These are phyloP conservation scores for Diaporthe australafricana DNA, from an alignment of 2,329 filamentous ascomycete species.

Conservation along the genomic window DNA sequence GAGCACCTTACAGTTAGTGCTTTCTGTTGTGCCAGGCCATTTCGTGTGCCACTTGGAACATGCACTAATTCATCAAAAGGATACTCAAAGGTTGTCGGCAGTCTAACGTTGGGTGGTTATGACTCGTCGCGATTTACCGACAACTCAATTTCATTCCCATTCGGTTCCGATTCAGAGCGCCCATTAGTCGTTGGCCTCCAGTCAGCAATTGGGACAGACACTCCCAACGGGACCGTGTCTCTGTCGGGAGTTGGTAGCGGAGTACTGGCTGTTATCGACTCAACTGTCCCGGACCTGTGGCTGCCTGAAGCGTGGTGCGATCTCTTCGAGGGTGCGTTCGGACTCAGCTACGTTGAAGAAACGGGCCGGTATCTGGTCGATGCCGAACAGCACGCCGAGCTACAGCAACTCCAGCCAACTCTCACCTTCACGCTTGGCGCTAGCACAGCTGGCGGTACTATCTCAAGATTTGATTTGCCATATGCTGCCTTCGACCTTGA, in stretches of 20 bases:
- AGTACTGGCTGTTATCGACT: slow-evolving; percentile 11
- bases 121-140: slow-evolving; percentile 15
- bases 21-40: not conserved
- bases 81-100: slow-evolving; percentile 16
- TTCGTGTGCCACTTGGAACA: not conserved
- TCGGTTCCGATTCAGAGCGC: slow-evolving; percentile 13
- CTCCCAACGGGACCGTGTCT: slow-evolving; percentile 8
- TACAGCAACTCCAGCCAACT: not conserved
- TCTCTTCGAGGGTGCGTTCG: slow-evolving; percentile 1
- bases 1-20: slow-evolving; percentile 15
- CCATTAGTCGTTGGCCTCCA: slow-evolving; percentile 16
- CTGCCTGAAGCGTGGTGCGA: slow-evolving; percentile 16
- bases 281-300: slow-evolving; percentile 16
- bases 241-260: slow-evolving; percentile 1
- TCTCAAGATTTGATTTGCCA: slow-evolving; percentile 3
- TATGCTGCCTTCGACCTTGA: slow-evolving; percentile 20
- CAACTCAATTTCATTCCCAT: not conserved
- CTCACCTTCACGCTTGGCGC: slow-evolving; percentile 16
- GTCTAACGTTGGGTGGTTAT: slow-evolving; percentile 10
- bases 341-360: slow-evolving; percentile 7
- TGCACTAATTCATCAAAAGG: not conserved
- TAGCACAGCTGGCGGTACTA: not conserved
- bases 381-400: not conserved
- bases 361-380: slow-evolving; percentile 15
- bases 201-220: slow-evolving; percentile 10